These are phyloP conservation scores for Backusella tuberculispora DNA, from an alignment of 192 early-diverging fungal genomes.

Conservation along the genomic window DNA sequence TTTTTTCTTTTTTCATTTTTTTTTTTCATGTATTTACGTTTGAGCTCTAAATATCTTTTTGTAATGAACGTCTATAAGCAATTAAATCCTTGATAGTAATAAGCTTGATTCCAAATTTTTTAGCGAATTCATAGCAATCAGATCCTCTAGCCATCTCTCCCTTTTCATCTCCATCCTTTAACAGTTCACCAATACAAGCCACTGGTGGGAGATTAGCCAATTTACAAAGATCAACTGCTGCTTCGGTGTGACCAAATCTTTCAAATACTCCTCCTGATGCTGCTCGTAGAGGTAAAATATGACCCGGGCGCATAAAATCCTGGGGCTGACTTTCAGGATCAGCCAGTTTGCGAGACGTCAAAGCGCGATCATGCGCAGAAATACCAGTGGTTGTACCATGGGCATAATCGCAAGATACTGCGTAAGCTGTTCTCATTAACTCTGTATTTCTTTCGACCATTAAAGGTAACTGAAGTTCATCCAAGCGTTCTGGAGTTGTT, in stretches of 20 bases:
- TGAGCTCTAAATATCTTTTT: background rate
- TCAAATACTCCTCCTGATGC: constrained; percentile 80
- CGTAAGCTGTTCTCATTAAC: constrained; percentile 92
- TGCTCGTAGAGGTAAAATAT: constrained; percentile 92
- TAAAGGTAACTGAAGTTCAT: constrained; percentile 85
- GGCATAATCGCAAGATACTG: constrained; percentile 86
- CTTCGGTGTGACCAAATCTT: constrained; percentile 96
- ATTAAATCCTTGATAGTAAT: constrained; percentile 90
- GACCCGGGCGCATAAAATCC: constrained; percentile 90
- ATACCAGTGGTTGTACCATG: constrained; percentile 94
- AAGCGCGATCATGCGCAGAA: constrained; percentile 87
- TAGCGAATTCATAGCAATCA: constrained; percentile 87
- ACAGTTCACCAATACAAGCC: constrained; percentile 92
- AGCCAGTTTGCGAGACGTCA: constrained; percentile 79
- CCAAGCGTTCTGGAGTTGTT: constrained; percentile 74
- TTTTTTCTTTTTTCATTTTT: too few relatives aligned
- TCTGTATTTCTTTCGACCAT: constrained; percentile 97
- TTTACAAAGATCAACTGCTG: constrained; percentile 84
- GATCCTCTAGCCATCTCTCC: constrained; percentile 94
- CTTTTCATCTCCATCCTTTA: constrained; percentile 74
- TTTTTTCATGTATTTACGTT: too few relatives aligned
- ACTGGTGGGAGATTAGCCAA: constrained; percentile 82
- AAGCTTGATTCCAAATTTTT: constrained; percentile 79
- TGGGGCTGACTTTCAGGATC: constrained; percentile 65
- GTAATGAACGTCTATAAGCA: constrained; percentile 54